Conservation (phyloP, 108 stramenopile species). For the Skeletonema menzelii region DNA sequence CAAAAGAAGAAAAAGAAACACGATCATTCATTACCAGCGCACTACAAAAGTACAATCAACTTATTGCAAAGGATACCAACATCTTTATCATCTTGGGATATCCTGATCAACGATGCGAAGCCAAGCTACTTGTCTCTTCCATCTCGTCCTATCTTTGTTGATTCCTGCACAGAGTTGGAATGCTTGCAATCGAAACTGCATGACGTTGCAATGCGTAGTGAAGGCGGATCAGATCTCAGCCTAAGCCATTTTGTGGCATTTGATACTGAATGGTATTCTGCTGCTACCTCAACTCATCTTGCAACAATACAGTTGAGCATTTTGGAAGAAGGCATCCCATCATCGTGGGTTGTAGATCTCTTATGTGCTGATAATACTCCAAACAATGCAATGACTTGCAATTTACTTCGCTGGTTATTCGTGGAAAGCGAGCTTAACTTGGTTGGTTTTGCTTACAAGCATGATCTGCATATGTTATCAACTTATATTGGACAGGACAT, state of each 20-base stretch:
- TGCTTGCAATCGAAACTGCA: slow-evolving; percentile 25
- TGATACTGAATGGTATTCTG: slow-evolving; percentile 32
- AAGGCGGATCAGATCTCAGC: not conserved
- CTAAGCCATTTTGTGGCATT: slow-evolving; percentile 29
- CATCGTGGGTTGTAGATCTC: slow-evolving; percentile 40
- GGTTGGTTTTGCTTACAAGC: slow-evolving; percentile 35
- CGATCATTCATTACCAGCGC: not conserved
- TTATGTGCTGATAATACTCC: not conserved
- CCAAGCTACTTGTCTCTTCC: slow-evolving; percentile 32
- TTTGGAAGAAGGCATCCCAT: slow-evolving; percentile 27
- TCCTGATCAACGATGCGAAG: slow-evolving; percentile 4
- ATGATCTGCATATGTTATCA: slow-evolving; percentile 32
- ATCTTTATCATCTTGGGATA: slow-evolving; percentile 1
- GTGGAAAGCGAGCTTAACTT: slow-evolving; percentile 26
- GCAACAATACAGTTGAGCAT: slow-evolving; percentile 43
- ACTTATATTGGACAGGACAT: slow-evolving; percentile 37
- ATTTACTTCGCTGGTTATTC: slow-evolving; percentile 44
- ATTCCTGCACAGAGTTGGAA: slow-evolving; percentile 18
- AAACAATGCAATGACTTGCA: slow-evolving; percentile 22
- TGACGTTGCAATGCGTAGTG: not conserved
- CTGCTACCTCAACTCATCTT: slow-evolving; percentile 23
- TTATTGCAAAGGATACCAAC: not conserved
- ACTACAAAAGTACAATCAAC: slow-evolving; percentile 1
- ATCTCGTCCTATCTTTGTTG: slow-evolving; percentile 38
- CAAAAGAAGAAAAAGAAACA: slow-evolving; percentile 4